Evolutionary conservation across 306 rosid species (phyloP), one percentile per base, ranked within the genome.

Genomic region (Trifolium subterraneum): DNA sequence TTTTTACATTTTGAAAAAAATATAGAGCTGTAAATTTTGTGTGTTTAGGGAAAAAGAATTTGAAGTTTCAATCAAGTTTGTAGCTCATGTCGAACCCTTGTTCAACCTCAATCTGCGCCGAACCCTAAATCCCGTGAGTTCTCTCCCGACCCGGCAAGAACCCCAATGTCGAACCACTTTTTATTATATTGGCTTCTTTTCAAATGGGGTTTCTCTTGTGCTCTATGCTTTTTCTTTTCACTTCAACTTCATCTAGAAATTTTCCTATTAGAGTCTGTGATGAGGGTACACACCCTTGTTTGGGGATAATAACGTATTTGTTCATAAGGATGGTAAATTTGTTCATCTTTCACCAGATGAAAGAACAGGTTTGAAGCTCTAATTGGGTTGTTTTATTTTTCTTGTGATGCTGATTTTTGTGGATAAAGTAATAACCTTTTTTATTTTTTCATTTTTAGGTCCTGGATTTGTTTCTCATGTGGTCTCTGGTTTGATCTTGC

Each of bases 401-500:
- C 4, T 15, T 60, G 2, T 19, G 11, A 1, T 70, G 38, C 18
- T 20, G 71, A 36, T 70, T 82, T n/a, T 72, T 77, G 11, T 64
- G 45, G 45, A 9, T 54, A 48, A 77, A 61, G 67, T 45, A 11
- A 55, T 50, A 31, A 60, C 12, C 54, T 55, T 81, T 60, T 25
- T 64, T 69, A 18, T 66, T 56, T 60, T 60, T n/a, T n/a, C n/a
- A n/a, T n/a, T n/a, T n/a, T 7, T 86, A 94, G 99, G 99, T 36
- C 88, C 99, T 58, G 99, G 99, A 64, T 94, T 94, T 81, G 96
- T 86, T 15, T 92, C 99, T 55, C 97, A 94, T 70, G 99, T 78
- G 89, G 92, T 74, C 95, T 94, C 41, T 87, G 97, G 98, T 94
- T 94, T 68, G 98, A 94, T 70, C 97, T 97, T 10, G 84, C 98